phyloP scores from a whole-genome alignment of 306 rosid species.

The Begonia peltatifolia region DNA sequence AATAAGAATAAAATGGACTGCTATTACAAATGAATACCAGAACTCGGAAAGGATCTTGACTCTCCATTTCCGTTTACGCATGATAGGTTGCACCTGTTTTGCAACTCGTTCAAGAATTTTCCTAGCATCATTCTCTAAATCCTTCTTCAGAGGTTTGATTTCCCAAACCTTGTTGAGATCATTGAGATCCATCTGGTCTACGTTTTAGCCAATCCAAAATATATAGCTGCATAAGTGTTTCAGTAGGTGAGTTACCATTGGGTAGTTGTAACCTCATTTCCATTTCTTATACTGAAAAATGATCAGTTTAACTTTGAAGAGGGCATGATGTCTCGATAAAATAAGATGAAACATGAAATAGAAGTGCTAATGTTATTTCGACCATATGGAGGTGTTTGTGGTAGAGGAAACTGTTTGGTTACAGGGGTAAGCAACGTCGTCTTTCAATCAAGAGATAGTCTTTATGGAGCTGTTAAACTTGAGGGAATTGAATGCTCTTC shows the following conservation, averaged over 20 bases:
- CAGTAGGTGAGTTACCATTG: not conserved
- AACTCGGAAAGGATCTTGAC: slow-evolving; percentile 43
- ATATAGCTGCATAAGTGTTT: not conserved
- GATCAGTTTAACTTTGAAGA: too few relatives aligned
- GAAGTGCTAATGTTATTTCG: too few relatives aligned
- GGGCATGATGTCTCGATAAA: too few relatives aligned
- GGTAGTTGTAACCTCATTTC: not conserved
- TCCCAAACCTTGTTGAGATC: slow-evolving; percentile 64
- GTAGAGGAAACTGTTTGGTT: too few relatives aligned
- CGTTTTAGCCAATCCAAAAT: not conserved
- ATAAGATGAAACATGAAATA: too few relatives aligned
- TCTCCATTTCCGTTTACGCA: slow-evolving; percentile 41
- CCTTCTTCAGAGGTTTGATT: slow-evolving; percentile 32
- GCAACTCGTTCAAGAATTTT: slow-evolving; percentile 31
- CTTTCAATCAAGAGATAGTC: too few relatives aligned
- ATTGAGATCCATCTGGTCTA: slow-evolving; percentile 26
- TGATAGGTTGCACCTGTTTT: slow-evolving; percentile 46
- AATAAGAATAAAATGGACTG: not conserved
- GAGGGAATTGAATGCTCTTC: too few relatives aligned
- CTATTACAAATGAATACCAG: slow-evolving; percentile 17
- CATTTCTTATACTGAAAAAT: not conserved
- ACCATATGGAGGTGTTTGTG: too few relatives aligned
- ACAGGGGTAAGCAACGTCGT: too few relatives aligned
- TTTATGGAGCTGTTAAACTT: too few relatives aligned
- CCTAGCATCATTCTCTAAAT: slow-evolving; percentile 39